Percentiles rank a stretch among this genome's conserved stretches.
These are phyloP conservation scores for Linnemannia elongata DNA, from an alignment of 192 early-diverging fungal genomes.

Conservation along the genomic window DNA sequence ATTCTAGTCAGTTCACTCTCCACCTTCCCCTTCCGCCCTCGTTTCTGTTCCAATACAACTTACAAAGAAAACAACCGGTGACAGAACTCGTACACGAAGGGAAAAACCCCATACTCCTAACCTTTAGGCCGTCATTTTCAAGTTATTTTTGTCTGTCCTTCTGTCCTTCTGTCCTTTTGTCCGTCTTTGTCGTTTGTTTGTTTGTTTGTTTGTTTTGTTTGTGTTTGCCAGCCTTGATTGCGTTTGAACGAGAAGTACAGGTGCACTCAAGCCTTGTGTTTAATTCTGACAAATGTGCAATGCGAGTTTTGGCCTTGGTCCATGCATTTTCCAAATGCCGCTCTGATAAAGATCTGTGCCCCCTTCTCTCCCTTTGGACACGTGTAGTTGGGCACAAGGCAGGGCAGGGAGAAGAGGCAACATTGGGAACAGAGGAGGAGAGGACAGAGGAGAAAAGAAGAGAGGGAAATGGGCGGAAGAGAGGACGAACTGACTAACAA, in stretches of 20 bases:
- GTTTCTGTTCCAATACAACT: neutral
- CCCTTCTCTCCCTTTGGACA: neutral
- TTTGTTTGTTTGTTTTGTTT: neutral
- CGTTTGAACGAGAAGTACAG: neutral
- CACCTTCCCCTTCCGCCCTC: neutral
- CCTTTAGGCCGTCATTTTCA: neutral
- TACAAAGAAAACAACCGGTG: conserved; percentile 2
- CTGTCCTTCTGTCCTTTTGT: neutral
- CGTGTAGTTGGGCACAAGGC: neutral
- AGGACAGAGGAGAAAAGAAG: neutral
- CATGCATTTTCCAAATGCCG: conserved; percentile 4
- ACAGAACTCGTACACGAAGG: neutral
- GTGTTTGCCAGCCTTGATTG: no score
- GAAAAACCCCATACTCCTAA: neutral
- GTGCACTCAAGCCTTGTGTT: neutral
- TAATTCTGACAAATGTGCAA: neutral
- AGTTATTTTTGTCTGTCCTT: no score
- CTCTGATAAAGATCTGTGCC: neutral
- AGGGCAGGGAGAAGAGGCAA: neutral
- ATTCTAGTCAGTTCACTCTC: neutral
- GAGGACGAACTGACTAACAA: neutral
- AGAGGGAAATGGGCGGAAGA: no score
- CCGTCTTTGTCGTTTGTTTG: neutral
- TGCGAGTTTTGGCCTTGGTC: conserved; percentile 7
- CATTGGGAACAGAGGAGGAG: neutral